phyloP scores from a whole-genome alignment of 1,284 basidiomycete genomes.

The Spongispora temasekensis region DNA sequence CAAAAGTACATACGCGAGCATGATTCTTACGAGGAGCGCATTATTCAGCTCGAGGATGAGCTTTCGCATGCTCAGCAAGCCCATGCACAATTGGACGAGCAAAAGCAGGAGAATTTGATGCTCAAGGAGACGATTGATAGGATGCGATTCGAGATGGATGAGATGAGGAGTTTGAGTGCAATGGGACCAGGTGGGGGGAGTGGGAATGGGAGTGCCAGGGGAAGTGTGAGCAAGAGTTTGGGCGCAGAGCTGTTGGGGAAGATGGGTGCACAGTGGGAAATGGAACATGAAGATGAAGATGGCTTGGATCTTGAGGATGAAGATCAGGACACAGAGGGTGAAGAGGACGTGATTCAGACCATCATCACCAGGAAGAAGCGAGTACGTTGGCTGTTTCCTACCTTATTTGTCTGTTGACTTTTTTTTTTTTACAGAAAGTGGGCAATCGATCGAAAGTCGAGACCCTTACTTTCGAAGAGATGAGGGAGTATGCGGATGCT shows the following conservation, averaged over 20 bases:
- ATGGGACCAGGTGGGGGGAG: constrained; percentile 42
- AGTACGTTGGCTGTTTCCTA: constrained; percentile 48
- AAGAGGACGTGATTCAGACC: constrained; percentile 73
- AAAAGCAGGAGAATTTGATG: constrained; percentile 89
- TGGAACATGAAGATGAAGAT: constrained; percentile 40
- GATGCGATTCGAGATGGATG: constrained; percentile 88
- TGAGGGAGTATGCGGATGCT: constrained; percentile 70
- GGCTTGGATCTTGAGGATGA: constrained; percentile 45
- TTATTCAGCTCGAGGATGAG: constrained; percentile 66
- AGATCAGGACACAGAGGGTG: constrained; percentile 59
- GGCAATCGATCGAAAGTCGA: constrained; percentile 55
- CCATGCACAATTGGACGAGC: constrained; percentile 75
- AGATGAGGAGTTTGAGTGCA: constrained; percentile 61
- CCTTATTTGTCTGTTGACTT: background rate
- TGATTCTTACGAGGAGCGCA: constrained; percentile 66
- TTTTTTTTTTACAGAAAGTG: constrained; percentile 54
- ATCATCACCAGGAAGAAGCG: constrained; percentile 79
- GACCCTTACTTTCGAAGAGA: constrained; percentile 59
- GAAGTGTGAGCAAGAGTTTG: constrained; percentile 70
- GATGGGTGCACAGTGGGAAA: constrained; percentile 47
- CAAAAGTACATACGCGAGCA: constrained; percentile 65
- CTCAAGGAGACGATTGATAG: constrained; percentile 93
- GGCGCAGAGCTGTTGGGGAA: constrained; percentile 77
- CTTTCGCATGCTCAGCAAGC: constrained; percentile 67
- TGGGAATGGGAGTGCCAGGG: constrained; percentile 50